Conservation (phyloP, 2,329 filamentous ascomycete genomes). For the Aspergillus sp. region DNA sequence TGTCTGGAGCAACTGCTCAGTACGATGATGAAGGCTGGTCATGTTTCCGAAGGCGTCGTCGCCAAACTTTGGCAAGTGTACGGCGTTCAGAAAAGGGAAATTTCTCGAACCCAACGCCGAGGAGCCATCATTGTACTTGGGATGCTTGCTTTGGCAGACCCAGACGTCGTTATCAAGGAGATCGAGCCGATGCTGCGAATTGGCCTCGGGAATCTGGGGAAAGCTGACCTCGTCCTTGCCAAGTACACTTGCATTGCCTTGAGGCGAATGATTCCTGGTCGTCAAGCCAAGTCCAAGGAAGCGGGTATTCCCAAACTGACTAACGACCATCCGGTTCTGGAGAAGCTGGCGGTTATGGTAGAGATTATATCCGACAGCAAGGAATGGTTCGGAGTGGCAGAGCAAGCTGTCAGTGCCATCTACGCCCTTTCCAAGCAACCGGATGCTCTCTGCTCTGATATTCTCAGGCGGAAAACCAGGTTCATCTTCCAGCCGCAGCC, state of each 20-base stretch:
- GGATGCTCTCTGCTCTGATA: conserved; percentile 83
- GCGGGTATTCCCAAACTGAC: conserved; percentile 61
- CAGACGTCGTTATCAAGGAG: conserved; percentile 86
- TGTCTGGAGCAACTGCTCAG: conserved; percentile 89
- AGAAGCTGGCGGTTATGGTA: conserved; percentile 70
- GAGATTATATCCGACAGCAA: conserved; percentile 82
- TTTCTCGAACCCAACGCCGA: conserved; percentile 79
- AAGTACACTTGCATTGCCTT: conserved; percentile 94
- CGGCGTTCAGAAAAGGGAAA: conserved; percentile 84
- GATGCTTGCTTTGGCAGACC: conserved; percentile 88
- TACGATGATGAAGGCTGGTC: conserved; percentile 93
- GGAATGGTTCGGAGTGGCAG: conserved; percentile 89
- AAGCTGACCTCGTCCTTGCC: conserved; percentile 74
- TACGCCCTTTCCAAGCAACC: conserved; percentile 91
- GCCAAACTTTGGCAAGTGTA: conserved; percentile 97
- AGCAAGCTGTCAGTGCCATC: conserved; percentile 92
- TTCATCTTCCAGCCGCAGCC: conserved; percentile 56
- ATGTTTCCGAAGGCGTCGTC: conserved; percentile 76
- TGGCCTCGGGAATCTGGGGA: conserved; percentile 71
- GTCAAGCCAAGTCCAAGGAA: conserved; percentile 64
- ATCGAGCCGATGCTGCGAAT: conserved; percentile 91
- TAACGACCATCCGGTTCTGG: conserved; percentile 84
- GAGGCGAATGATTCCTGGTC: conserved; percentile 79
- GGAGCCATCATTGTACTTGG: conserved; percentile 93
- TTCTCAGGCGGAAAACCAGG: conserved; percentile 77